Evolutionary conservation across 768 basidiomycete genomes (phyloP).

Genomic region (Serendipita sp.): DNA sequence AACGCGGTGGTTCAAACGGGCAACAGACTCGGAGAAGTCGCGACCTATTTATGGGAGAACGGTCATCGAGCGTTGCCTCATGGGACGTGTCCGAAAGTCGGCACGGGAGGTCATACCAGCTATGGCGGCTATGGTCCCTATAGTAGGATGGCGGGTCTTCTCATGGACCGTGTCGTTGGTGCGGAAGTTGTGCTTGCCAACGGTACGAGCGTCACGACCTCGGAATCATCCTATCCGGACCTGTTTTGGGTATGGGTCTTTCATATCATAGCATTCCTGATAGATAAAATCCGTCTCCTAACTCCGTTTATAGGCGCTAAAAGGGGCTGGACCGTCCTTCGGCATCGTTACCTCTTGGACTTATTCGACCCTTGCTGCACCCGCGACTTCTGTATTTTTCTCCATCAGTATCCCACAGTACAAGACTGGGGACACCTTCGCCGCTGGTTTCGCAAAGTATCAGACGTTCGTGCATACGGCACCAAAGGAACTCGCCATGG

Average conservation of each 20-base stretch:
- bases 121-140: slow-evolving; percentile 37
- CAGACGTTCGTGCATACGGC: slow-evolving; percentile 11
- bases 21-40: slow-evolving; percentile 31
- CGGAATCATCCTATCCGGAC: slow-evolving; percentile 24
- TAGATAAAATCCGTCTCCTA: neutral
- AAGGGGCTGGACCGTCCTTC: slow-evolving; percentile 18
- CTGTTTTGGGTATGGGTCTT: slow-evolving; percentile 32
- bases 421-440: slow-evolving; percentile 16
- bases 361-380: slow-evolving; percentile 14
- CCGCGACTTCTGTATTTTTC: slow-evolving; percentile 13
- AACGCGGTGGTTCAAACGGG: slow-evolving; percentile 29
- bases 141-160: slow-evolving; percentile 34
- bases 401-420: slow-evolving; percentile 6
- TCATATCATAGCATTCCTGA: neutral
- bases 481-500: slow-evolving; percentile 11
- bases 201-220: slow-evolving; percentile 27
- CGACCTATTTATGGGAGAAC: slow-evolving; percentile 22
- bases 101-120: slow-evolving; percentile 36
- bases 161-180: slow-evolving; percentile 27
- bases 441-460: slow-evolving; percentile 14
- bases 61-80: slow-evolving; percentile 32
- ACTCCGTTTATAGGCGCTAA: slow-evolving; percentile 13
- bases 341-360: slow-evolving; percentile 18
- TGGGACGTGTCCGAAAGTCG: slow-evolving; percentile 32
- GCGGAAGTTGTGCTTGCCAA: slow-evolving; percentile 24